Base-by-base conservation (phyloP, 768 basidiomycete species). In the Terana coerulea region DNA sequence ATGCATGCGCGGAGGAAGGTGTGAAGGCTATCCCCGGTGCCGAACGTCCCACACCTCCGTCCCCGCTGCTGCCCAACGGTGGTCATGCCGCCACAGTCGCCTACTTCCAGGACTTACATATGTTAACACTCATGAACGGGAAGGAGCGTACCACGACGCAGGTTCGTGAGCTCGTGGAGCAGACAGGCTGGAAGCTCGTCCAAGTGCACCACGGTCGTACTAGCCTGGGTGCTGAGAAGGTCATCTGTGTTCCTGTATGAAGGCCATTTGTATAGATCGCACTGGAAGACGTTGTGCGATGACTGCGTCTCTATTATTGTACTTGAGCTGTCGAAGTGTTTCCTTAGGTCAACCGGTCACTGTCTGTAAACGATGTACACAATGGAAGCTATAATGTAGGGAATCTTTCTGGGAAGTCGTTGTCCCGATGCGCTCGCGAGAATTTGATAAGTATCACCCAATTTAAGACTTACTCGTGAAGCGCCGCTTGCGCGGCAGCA, bases 1-100 rank as follows among this genome's bases (percentile, higher is more conserved):
- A 59, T 43, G 61, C 60, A 3, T 67, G 65, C 35, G 53, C 51
- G 3, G 59, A 61, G 8, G 24, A 41, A 17, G 19, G 19, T 8
- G 36, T 48, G 8, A 47, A 51, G 2, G 50, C 44, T 8, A 37
- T 39, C 5, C 26, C n/a, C 10, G 59, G 54, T 9, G 51, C 51
- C 3, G 34, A 17, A 4, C 17, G 35, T n/a, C 17, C 39, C 5
- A 11, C 24, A 10, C 36, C 36, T 3, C 47, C 47, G n/a, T 6
- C 12, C 11, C 49, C 49, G 5, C 40, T 51, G 3, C 37, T 51
- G 8, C 25, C 49, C 7, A 51, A 51, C 40, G 17, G 22, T 11
- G 48, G 48, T 26, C 25, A 30, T 40, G 49, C 22, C 11, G 30
- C n/a, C 14, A 9, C 26, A 4, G n/a, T 42, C 15, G 12, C 39